Evolutionary conservation across 2,329 filamentous ascomycete genomes (phyloP), one percentile per base, ranked within the genome.

Genomic region (Fusarium globosum): DNA sequence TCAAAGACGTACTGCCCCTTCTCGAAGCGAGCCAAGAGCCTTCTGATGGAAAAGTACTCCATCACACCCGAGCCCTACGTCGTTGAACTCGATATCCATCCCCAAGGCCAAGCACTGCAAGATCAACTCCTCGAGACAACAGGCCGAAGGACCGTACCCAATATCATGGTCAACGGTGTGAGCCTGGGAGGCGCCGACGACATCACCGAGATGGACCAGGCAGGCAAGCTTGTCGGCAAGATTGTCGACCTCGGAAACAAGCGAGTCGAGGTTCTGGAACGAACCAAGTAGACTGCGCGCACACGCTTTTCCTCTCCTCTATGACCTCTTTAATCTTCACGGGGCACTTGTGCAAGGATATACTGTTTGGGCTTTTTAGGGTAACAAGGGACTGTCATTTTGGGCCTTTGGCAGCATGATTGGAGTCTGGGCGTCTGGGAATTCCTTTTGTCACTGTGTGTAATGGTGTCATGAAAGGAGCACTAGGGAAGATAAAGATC

Each of bases 131-230:
- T 83, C 21, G 88, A 91, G 68, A 92, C 89, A 79, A 98, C 96
- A 0, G 93, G 93, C 49, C 89, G 96, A 56, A 87, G 86, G 68
- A 99, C 96, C 0, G 96, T 99, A 1, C 96, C 96, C 21, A 99
- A 99, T 80, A 88, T 98, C 41, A 87, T 99, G 76, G 88, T 99
- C 77, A 94, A 94, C 78, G 95, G 94, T 51, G 91, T 92, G 81
- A 96, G 93, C 82, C 94, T 98, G 69, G 96, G 96, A 52, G 96
- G 96, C 28, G 91, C 94, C 56, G 96, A 98, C 80, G 94, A 98
- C 69, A 89, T 99, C 64, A 88, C 90, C 55, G 91, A 89, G 33
- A 85, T 98, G 69, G 90, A 95, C 80, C 82, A 85, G 35, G 87
- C 88, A 38, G 91, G 91, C 72, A 88, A 89, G 65, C 85, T 98